These are phyloP conservation scores for Candida pseudoviswanathii DNA, from an alignment of 1,139 yeast genomes.

Conservation along the genomic window DNA sequence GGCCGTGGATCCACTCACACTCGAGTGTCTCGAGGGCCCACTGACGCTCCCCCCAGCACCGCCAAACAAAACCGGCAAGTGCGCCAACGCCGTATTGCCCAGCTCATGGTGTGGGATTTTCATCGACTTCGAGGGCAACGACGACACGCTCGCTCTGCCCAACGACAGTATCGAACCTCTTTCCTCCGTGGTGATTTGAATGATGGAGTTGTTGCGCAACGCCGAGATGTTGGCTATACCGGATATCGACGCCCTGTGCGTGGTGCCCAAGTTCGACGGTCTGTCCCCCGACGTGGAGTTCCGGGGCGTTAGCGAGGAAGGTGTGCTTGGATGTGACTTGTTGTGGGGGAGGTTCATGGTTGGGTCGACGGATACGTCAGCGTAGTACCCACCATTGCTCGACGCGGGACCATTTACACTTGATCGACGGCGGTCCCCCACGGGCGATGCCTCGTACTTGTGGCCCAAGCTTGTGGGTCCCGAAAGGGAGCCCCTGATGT, in stretches of 20 bases:
- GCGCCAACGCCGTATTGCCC: slow-evolving; percentile 43
- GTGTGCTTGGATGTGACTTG: slow-evolving; percentile 40
- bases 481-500: slow-evolving; percentile 4
- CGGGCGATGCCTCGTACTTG: slow-evolving; percentile 15
- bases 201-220: slow-evolving; percentile 44
- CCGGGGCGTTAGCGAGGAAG: slow-evolving; percentile 39
- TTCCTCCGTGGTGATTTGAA: slow-evolving; percentile 46
- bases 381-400: slow-evolving; percentile 48
- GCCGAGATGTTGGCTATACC: slow-evolving; percentile 11
- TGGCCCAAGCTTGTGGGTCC: slow-evolving; percentile 11
- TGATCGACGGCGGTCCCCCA: slow-evolving; percentile 37
- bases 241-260: slow-evolving; percentile 6
- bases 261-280: slow-evolving; percentile 1
- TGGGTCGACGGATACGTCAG: slow-evolving; percentile 49
- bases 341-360: slow-evolving; percentile 52
- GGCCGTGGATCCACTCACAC: slow-evolving; percentile 37
- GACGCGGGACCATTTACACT: slow-evolving; percentile 30
- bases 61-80: slow-evolving; percentile 48
- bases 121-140: slow-evolving; percentile 51
- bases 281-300: slow-evolving; percentile 28
- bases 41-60: slow-evolving; percentile 40
- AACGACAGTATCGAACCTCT: slow-evolving; percentile 37
- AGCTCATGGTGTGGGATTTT: slow-evolving; percentile 52
- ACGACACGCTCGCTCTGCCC: slow-evolving; percentile 44
- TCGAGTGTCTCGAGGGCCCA: slow-evolving; percentile 46